Conservation (phyloP, 106 monocot species). For the Narthecium ossifragum region DNA sequence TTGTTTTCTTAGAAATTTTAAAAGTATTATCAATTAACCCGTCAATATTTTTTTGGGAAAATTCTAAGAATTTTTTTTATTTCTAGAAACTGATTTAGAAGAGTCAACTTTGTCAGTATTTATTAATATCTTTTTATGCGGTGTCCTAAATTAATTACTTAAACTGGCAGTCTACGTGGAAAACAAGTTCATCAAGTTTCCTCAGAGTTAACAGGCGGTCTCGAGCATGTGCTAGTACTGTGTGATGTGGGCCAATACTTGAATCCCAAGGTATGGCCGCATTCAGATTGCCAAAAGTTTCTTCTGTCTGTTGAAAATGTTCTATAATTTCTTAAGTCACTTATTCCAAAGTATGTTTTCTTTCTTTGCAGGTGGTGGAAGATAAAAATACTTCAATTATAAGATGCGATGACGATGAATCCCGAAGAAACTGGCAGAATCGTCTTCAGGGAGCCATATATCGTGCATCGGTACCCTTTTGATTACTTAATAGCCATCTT, state of each 20-base stretch:
- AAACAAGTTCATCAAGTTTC: conserved; percentile 87
- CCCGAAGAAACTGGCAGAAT: conserved; percentile 62
- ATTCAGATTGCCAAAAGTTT: no score
- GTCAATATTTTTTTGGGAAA: no score
- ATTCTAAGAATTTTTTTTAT: no score
- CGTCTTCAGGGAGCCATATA: conserved; percentile 89
- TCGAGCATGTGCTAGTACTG: conserved; percentile 66
- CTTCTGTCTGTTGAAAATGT: not conserved
- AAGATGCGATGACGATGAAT: conserved; percentile 58
- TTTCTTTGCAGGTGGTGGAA: conserved; percentile 65
- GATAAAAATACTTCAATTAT: conserved; percentile 76
- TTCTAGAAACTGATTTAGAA: no score
- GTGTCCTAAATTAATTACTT: no score
- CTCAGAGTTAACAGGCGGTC: conserved; percentile 41
- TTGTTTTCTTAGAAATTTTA: no score
- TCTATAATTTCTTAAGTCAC: not conserved
- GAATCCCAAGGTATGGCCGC: conserved; percentile 53
- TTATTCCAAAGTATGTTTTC: no score
- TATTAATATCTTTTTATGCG: no score
- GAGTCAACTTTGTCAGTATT: no score
- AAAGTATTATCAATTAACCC: no score
- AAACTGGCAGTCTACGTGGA: conserved; percentile 68
- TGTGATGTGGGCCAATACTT: conserved; percentile 63
- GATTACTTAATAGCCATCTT: not conserved
- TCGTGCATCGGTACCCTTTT: conserved; percentile 77